These are phyloP conservation scores for Aspergillus chevalieri DNA, from an alignment of 2,329 filamentous ascomycete genomes.

Conservation along the genomic window DNA sequence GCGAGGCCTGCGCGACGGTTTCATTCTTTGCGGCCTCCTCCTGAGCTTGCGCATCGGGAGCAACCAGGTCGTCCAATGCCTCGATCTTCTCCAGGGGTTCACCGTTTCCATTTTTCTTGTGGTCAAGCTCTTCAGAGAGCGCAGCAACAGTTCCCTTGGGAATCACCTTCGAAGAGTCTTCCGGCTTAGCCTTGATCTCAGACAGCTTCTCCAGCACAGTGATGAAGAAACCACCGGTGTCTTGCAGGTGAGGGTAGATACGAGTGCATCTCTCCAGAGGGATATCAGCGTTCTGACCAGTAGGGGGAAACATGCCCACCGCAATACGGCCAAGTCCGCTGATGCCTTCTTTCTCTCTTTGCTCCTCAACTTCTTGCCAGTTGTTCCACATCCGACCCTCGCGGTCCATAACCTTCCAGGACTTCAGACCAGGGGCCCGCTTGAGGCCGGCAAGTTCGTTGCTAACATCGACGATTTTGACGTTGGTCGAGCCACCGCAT, in stretches of 20 bases:
- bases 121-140: slow-evolving; percentile 30
- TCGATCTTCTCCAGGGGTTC: slow-evolving; percentile 33
- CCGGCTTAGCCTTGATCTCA: slow-evolving; percentile 73
- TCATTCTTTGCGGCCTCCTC: slow-evolving; percentile 29
- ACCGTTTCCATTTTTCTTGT: slow-evolving; percentile 23
- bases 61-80: slow-evolving; percentile 35
- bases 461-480: slow-evolving; percentile 78
- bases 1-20: slow-evolving; percentile 28
- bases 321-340: slow-evolving; percentile 63
- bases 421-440: slow-evolving; percentile 67
- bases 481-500: slow-evolving; percentile 75
- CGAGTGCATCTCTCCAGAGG: slow-evolving; percentile 87
- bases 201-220: slow-evolving; percentile 85
- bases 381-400: slow-evolving; percentile 68
- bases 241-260: slow-evolving; percentile 90
- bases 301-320: slow-evolving; percentile 76
- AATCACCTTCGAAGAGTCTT: slow-evolving; percentile 43
- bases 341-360: slow-evolving; percentile 55
- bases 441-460: slow-evolving; percentile 70
- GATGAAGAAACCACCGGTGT: slow-evolving; percentile 97
- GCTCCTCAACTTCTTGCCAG: slow-evolving; percentile 74
- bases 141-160: slow-evolving; percentile 35
- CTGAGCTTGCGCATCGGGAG: slow-evolving; percentile 21
- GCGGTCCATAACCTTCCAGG: slow-evolving; percentile 91
- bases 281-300: slow-evolving; percentile 52